phyloP scores from a whole-genome alignment of 345 rosid genomes.

The Eutrema heterophyllum region DNA sequence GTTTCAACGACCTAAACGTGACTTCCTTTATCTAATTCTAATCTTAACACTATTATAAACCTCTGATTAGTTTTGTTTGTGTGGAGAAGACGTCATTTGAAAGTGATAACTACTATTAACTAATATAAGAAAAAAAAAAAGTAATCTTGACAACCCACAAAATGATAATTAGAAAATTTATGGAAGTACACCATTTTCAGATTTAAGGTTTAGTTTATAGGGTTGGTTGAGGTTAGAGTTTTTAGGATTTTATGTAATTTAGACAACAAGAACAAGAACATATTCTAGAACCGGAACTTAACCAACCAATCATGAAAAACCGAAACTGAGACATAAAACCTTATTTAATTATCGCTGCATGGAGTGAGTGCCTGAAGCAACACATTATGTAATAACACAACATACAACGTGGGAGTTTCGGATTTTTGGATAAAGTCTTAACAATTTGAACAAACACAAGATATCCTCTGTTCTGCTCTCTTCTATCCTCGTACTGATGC shows the following conservation, averaged over 20 bases:
- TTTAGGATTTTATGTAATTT: too few species aligned
- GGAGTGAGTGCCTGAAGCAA: not conserved
- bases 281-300: not conserved
- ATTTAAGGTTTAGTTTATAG: not conserved
- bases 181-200: not conserved
- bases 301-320: not conserved
- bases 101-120: slow-evolving; percentile 1
- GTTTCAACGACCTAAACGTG: slow-evolving; percentile 11
- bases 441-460: not conserved
- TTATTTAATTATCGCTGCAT: not conserved
- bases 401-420: not conserved
- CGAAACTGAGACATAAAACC: not conserved
- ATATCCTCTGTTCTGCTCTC: slow-evolving; percentile 3
- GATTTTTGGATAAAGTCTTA: not conserved
- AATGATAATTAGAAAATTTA: not conserved
- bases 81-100: slow-evolving; percentile 9
- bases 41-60: not conserved
- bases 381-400: not conserved
- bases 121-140: not conserved
- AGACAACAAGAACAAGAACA: not conserved
- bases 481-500: slow-evolving; percentile 29
- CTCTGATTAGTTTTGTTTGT: slow-evolving; percentile 1
- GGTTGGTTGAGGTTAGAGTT: not conserved
- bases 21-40: not conserved
- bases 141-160: not conserved